Base-by-base conservation (phyloP, 2,329 filamentous ascomycete species). In the Cladosporium austrohemisphaericum region DNA sequence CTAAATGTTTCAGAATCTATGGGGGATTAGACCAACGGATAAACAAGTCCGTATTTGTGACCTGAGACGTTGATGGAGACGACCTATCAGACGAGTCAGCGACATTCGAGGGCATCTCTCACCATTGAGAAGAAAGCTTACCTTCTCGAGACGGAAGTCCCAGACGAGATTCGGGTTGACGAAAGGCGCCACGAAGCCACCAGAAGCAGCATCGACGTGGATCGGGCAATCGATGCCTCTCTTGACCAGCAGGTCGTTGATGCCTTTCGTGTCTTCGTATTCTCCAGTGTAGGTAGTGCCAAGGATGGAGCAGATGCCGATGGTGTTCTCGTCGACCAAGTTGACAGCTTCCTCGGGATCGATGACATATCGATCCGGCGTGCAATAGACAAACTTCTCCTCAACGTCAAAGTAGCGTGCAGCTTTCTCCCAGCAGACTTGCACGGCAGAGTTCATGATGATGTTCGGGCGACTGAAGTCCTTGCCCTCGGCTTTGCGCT, bases 271-370 rank as follows among this genome's bases (percentile, higher is more conserved):
- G 61, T 96, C 90, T 71, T 96, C 92, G 62, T 97, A 95, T 73
- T 96, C 86, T 54, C 92, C 92, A 0, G 92, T 96, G 70, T 96
- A 96, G 0, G 92, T 97, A 2, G 89, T 93, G 7, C 91, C 92
- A 2, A 97, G 71, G 57, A 97, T 96, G 50, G 83, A 79, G 64
- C 90, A 95, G 61, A 96, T 96, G 52, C 92, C 92, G 62, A 97
- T 96, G 3, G 81, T 85, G 67, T 85, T 85, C 70, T 85, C 81
- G 53, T 85, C 81, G 5, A 83, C 70, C 20, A 84, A 65, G 44
- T 80, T 73, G 11, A 84, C 77, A 2, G 78, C 77, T 65, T 83
- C 68, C 62, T 81, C 70, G 3, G 81, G 80, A 59, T 84, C 81
- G 59, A 85, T 83, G 7, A 83, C 79, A 53, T 76, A 84, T 52